phyloP scores from a whole-genome alignment of 345 rosid species.

The Bruguiera sexangula region DNA sequence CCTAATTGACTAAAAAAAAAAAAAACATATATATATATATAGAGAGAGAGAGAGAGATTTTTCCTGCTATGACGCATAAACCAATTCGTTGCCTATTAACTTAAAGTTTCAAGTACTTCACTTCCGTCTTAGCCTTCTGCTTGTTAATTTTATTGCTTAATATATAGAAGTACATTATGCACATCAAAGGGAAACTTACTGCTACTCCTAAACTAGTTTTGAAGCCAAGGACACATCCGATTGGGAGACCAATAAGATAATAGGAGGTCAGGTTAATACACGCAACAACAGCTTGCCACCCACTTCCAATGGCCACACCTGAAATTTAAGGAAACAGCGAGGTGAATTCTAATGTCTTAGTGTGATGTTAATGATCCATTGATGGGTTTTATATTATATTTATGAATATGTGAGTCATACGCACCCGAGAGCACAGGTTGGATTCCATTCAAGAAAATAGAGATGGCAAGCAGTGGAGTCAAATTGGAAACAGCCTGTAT shows the following conservation, averaged over 20 bases:
- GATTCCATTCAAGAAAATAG: constrained; percentile 79
- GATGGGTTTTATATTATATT: not conserved
- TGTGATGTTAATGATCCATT: not conserved
- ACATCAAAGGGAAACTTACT: constrained; percentile 37
- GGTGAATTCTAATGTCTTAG: not conserved
- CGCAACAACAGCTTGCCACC: constrained; percentile 95
- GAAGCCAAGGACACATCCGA: constrained; percentile 88
- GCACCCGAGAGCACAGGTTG: constrained; percentile 95
- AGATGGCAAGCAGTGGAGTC: constrained; percentile 78
- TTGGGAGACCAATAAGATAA: constrained; percentile 85
- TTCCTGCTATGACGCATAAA: not conserved
- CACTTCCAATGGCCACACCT: constrained; percentile 99
- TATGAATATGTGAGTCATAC: not conserved
- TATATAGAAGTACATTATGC: not conserved
- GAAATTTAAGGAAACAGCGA: not conserved
- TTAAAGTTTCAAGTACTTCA: too few relatives aligned
- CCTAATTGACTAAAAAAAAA: too few relatives aligned
- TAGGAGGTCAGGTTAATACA: constrained; percentile 73
- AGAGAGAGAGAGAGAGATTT: not conserved
- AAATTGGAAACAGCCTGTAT: constrained; percentile 59
- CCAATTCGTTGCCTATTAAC: too few relatives aligned
- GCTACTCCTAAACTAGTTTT: constrained; percentile 74
- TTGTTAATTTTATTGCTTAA: not conserved
- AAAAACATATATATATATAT: too few relatives aligned
- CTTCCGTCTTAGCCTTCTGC: too few relatives aligned